Base-by-base conservation (phyloP, 2,329 filamentous ascomycete genomes). In the Diaporthe citrichinensis region DNA sequence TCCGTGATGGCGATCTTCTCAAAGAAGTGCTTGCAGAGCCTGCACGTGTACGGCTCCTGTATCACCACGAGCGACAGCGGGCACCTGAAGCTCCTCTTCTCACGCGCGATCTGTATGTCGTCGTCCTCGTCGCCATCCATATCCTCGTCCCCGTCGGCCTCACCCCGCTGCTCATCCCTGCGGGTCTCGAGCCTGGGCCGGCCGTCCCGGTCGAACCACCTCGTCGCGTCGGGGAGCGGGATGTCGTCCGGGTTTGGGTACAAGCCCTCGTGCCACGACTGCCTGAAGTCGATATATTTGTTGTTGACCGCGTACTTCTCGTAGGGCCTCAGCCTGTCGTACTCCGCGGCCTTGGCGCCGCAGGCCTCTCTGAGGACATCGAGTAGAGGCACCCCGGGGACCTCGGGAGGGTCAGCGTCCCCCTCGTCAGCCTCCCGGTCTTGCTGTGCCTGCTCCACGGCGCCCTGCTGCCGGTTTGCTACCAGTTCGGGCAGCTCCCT, bases 21-120 rank as follows among this genome's bases (percentile, higher is more conserved):
- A 81, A 94, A 96, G 0, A 90, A 92, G 82, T 96, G 94, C 73
- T 90, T 91, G 85, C 94, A 96, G 78, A 90, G 90, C 20, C 81
- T 85, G 79, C 90, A 94, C 73, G 90, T 94, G 80, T 90, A 91
- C 0, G 94, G 94, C 71, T 94, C 88, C 57, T 86, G 85, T 85
- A 95, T 92, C 59, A 89, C 86, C 71, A 86, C 86, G 78, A 95
- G 85, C 0, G 93, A 93, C 28, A 96, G 82, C 0, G 93, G 93
- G 80, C 94, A 96, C 79, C 90, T 92, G 44, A 93, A 90, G 81
- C 90, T 93, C 71, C 92, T 87, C 6, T 88, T 89, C 77, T 92
- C 91, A 67, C 90, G 87, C 39, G 90, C 88, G 41, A 96, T 89
- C 1, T 92, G 89, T 34, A 96, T 86, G 57, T 96, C 94, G 28